phyloP scores from a whole-genome alignment of 2,329 filamentous ascomycete genomes.

The Pseudofabraea citricarpa region DNA sequence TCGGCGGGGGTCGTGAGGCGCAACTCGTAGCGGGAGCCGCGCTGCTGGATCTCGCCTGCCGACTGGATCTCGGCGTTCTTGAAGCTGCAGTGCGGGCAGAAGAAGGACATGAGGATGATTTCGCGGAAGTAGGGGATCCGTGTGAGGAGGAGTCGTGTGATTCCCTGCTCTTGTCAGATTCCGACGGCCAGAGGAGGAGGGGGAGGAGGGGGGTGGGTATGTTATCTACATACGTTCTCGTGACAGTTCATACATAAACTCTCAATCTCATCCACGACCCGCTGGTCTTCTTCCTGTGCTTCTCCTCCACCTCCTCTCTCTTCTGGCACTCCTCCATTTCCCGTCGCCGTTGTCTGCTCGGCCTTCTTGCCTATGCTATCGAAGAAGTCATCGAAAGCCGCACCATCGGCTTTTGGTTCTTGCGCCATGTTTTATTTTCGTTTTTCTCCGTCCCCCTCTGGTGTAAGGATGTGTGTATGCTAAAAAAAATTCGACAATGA shows the following conservation, averaged over 20 bases:
- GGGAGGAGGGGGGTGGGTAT: too few relatives aligned
- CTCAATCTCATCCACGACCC: constrained; percentile 64
- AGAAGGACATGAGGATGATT: constrained; percentile 95
- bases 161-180: constrained; percentile 70
- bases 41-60: constrained; percentile 86
- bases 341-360: constrained; percentile 35
- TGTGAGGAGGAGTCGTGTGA: constrained; percentile 81
- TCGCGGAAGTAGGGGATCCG: constrained; percentile 96
- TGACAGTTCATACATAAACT: constrained; percentile 85
- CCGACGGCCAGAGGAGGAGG: constrained; percentile 8
- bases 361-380: constrained; percentile 59
- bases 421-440: too few relatives aligned
- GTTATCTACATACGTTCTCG: constrained; percentile 55
- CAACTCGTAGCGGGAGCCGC: constrained; percentile 79
- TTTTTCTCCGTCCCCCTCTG: too few relatives aligned
- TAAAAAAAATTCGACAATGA: too few relatives aligned
- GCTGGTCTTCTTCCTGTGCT: constrained; percentile 40
- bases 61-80: constrained; percentile 93
- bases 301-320: constrained; percentile 8
- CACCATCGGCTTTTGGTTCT: constrained; percentile 33
- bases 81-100: constrained; percentile 83
- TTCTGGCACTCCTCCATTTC: constrained; percentile 21
- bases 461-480: too few relatives aligned
- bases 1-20: constrained; percentile 69
- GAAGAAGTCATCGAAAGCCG: constrained; percentile 52